Conservation (phyloP, 2,329 filamentous ascomycete genomes). For the Tricladium varicosporioides region DNA sequence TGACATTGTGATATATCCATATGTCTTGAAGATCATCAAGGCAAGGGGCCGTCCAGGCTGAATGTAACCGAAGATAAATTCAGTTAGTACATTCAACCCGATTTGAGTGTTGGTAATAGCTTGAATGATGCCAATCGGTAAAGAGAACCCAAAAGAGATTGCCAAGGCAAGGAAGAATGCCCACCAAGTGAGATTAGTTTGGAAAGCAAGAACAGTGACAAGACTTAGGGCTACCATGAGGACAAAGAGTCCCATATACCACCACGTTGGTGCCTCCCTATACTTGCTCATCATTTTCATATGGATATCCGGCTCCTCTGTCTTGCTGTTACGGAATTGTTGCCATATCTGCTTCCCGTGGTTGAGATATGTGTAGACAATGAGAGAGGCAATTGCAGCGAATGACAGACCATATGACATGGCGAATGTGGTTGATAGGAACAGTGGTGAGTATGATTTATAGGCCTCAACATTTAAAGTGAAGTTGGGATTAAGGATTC, state of each 20-base stretch:
- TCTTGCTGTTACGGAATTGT: constrained; percentile 3
- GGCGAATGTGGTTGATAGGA: constrained; percentile 70
- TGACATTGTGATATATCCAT: constrained; percentile 65
- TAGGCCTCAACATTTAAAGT: constrained; percentile 65
- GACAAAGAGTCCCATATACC: constrained; percentile 15
- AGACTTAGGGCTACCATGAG: constrained; percentile 11
- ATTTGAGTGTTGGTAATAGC: constrained; percentile 70
- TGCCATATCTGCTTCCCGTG: constrained; percentile 64
- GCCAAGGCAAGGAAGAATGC: constrained; percentile 64
- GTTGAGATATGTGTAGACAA: constrained; percentile 67
- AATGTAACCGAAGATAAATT: constrained; percentile 72
- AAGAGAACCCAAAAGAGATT: constrained; percentile 61
- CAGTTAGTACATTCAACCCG: constrained; percentile 70
- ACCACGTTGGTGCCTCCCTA: constrained; percentile 10
- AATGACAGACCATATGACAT: constrained; percentile 71
- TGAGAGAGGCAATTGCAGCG: constrained; percentile 65
- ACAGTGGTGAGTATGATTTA: constrained; percentile 68
- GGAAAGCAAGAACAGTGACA: constrained; percentile 53
- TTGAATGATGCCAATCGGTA: constrained; percentile 69
- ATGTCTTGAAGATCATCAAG: constrained; percentile 79
- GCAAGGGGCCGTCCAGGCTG: constrained; percentile 67
- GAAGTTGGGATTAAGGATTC: constrained; percentile 59
- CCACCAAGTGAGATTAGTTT: constrained; percentile 61
- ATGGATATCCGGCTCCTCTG: constrained; percentile 8
- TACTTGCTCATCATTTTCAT: constrained; percentile 16